A percentile compares a stretch with the other conserved stretches of the same genome.
Conservation (phyloP, 1,139 yeast species). For the Yamadazyma songkhlaensis region DNA sequence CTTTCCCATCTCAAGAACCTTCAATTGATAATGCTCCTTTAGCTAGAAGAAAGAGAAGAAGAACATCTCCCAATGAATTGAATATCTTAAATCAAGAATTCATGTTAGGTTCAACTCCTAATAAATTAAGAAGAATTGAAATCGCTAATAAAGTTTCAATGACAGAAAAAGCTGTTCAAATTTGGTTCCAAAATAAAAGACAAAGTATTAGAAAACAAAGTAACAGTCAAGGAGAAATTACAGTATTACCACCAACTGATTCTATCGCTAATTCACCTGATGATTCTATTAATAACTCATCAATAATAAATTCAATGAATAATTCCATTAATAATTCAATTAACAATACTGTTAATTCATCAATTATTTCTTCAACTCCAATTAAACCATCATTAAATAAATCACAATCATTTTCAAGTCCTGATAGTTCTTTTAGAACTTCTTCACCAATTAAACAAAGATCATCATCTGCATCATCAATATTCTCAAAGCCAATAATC, state of each 20-base stretch:
- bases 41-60: constrained; percentile 90
- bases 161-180: constrained; percentile 97
- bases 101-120: constrained; percentile 74
- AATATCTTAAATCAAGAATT: constrained; percentile 79
- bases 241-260: constrained; percentile 41
- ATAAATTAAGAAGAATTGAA: constrained; percentile 66
- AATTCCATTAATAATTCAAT: constrained; percentile 2
- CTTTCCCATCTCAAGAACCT: constrained; percentile 83
- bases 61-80: constrained; percentile 87
- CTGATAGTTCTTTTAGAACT: constrained; percentile 17
- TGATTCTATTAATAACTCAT: neutral
- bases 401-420: constrained; percentile 25
- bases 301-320: constrained; percentile 1
- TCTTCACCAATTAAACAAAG: constrained; percentile 23
- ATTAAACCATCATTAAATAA: constrained; percentile 21
- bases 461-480: constrained; percentile 17
- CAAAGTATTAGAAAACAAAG: constrained; percentile 68
- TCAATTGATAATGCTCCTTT: constrained; percentile 83
- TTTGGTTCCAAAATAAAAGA: constrained; percentile 96
- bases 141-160: constrained; percentile 79
- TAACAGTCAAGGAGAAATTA: constrained; percentile 39
- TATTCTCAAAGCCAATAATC: constrained; percentile 10
- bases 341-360: constrained; percentile 10
- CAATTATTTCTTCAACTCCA: constrained; percentile 22
- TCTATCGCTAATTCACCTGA: constrained; percentile 6